Conservation (phyloP, 495 filamentous ascomycete genomes). For the Trichoderma erinaceum region DNA sequence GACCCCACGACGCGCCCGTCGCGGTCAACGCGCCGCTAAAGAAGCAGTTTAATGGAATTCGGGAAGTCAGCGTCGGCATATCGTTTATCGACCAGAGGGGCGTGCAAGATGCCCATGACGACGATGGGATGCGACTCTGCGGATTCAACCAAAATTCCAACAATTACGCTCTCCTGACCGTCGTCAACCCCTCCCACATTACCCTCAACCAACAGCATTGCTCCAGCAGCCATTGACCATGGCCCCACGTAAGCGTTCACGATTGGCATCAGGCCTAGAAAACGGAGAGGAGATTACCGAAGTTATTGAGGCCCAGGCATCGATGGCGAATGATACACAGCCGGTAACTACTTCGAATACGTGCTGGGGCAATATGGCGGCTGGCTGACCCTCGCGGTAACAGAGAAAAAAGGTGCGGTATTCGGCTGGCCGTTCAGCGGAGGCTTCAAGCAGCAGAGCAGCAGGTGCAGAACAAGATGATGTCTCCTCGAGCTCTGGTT, state of each 20-base stretch:
- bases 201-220: background rate
- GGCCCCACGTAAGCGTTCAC: background rate
- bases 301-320: background rate
- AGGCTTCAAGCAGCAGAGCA: conserved; percentile 20
- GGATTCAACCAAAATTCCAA: background rate
- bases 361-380: background rate
- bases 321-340: background rate
- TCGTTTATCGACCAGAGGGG: background rate
- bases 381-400: conserved; percentile 16
- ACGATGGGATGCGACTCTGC: background rate
- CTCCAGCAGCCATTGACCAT: background rate
- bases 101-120: background rate
- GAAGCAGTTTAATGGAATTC: background rate
- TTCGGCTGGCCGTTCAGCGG: conserved; percentile 21
- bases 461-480: conserved; percentile 20
- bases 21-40: background rate
- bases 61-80: background rate
- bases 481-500: conserved; percentile 18
- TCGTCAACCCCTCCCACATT: background rate
- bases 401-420: conserved; percentile 42
- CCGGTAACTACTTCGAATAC: background rate
- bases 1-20: conserved; percentile 3
- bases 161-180: background rate
- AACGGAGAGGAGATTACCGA: background rate
- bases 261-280: background rate